Evolutionary conservation across 1,284 basidiomycete genomes (phyloP).

Genomic region (Leccinum pseudoinsigne): DNA sequence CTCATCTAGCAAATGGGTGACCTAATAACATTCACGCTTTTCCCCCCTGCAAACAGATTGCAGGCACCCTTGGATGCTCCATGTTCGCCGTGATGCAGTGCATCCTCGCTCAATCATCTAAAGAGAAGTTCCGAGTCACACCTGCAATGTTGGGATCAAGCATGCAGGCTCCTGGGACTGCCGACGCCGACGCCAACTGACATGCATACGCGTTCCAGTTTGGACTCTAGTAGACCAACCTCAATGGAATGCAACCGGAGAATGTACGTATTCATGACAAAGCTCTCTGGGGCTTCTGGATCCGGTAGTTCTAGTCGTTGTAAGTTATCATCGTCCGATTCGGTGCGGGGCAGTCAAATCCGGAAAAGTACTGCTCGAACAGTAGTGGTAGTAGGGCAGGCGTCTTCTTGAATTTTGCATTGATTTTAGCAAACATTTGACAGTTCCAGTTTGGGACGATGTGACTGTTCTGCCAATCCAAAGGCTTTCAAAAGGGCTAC

Average conservation of each 20-base stretch:
- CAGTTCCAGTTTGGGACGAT: too few relatives aligned
- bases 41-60: background rate
- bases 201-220: background rate
- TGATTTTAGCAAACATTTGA: too few relatives aligned
- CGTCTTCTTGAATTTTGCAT: too few relatives aligned
- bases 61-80: background rate
- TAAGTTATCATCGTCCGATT: background rate
- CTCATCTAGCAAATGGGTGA: background rate
- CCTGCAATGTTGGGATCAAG: background rate
- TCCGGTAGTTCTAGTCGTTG: background rate
- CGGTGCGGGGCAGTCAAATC: background rate
- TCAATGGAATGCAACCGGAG: background rate
- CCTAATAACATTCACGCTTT: too few relatives aligned
- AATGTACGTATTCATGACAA: background rate
- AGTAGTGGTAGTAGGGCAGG: too few relatives aligned
- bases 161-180: too few relatives aligned
- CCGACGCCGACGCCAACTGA: too few relatives aligned
- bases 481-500: background rate
- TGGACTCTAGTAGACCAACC: background rate
- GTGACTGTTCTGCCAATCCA: background rate
- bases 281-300: background rate
- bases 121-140: background rate
- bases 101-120: background rate
- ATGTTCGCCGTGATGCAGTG: background rate
- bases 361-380: background rate